Evolutionary conservation across 257 asterid genomes (phyloP).

Genomic region (Nicotiana undulata): DNA sequence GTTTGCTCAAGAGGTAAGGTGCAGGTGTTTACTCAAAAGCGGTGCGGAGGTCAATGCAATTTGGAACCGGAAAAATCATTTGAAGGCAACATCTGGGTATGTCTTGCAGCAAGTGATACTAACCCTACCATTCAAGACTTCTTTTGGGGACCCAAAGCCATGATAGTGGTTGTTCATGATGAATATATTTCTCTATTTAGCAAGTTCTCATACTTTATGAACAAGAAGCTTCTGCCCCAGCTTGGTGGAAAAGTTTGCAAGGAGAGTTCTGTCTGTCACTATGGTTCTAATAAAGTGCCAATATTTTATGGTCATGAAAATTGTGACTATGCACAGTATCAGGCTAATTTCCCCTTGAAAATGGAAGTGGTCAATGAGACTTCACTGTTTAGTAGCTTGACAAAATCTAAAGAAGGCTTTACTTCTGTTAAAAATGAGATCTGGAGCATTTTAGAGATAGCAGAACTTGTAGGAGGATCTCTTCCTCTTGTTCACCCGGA

Average conservation of each 20-base stretch:
- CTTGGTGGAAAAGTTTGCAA: constrained; percentile 7
- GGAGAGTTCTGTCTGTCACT: constrained; percentile 14
- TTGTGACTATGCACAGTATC: constrained; percentile 16
- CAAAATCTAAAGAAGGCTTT: constrained; percentile 21
- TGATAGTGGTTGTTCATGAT: constrained; percentile 49
- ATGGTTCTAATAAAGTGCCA: constrained; percentile 21
- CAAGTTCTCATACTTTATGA: constrained; percentile 37
- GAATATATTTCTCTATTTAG: constrained; percentile 65
- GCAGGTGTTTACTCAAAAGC: constrained; percentile 51
- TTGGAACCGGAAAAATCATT: constrained; percentile 42
- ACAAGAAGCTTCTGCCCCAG: constrained; percentile 15
- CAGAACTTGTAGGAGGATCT: constrained; percentile 69
- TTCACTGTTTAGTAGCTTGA: constrained; percentile 21
- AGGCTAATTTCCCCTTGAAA: constrained; percentile 24
- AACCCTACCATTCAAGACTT: constrained; percentile 53
- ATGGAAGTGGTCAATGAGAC: constrained; percentile 22
- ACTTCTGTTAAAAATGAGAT: constrained; percentile 30
- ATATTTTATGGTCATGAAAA: constrained; percentile 21
- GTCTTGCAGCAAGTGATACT: constrained; percentile 54
- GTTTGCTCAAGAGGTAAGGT: constrained; percentile 64
- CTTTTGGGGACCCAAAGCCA: constrained; percentile 90
- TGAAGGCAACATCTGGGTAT: constrained; percentile 62
- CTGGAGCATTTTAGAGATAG: constrained; percentile 69
- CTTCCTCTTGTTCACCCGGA: constrained; percentile 74
- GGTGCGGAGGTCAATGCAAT: constrained; percentile 54